These are phyloP conservation scores for Aspergillus costaricaensis DNA, from an alignment of 2,329 filamentous ascomycete species.

Conservation along the genomic window DNA sequence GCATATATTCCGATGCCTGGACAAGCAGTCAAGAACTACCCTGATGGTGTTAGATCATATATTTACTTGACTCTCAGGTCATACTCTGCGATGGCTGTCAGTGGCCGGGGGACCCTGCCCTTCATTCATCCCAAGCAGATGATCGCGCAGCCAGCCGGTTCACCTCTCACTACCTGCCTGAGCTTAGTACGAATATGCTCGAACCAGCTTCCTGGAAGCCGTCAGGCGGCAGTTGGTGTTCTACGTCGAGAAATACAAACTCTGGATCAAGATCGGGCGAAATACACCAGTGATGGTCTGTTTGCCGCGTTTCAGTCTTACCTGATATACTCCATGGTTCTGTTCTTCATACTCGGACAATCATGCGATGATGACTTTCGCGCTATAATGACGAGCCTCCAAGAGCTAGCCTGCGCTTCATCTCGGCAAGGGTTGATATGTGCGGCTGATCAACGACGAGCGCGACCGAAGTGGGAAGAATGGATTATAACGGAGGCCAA, in stretches of 20 bases:
- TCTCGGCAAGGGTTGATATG: constrained; percentile 48
- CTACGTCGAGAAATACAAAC: constrained; percentile 49
- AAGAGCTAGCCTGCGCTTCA: constrained; percentile 49
- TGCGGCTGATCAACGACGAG: constrained; percentile 40
- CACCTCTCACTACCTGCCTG: constrained; percentile 46
- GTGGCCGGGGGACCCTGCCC: constrained; percentile 44
- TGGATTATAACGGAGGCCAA: constrained; percentile 58
- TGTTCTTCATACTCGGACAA: constrained; percentile 46
- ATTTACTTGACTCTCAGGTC: constrained; percentile 49
- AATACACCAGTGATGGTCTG: constrained; percentile 29
- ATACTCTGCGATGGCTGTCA: constrained; percentile 42
- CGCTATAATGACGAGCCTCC: constrained; percentile 51
- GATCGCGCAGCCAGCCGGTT: constrained; percentile 19
- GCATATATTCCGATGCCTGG: constrained; percentile 49
- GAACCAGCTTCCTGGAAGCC: constrained; percentile 24
- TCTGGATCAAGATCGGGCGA: constrained; percentile 31
- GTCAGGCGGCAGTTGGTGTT: constrained; percentile 33
- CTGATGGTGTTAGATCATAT: constrained; percentile 40
- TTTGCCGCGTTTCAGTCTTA: constrained; percentile 55
- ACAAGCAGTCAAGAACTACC: constrained; percentile 48
- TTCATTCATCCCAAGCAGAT: constrained; percentile 50
- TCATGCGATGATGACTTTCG: constrained; percentile 38
- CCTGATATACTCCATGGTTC: constrained; percentile 51
- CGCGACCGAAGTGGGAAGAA: constrained; percentile 52
- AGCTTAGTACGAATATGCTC: constrained; percentile 46